Conservation (phyloP, 2,329 filamentous ascomycete genomes). For the Penicillium griseofulvum region DNA sequence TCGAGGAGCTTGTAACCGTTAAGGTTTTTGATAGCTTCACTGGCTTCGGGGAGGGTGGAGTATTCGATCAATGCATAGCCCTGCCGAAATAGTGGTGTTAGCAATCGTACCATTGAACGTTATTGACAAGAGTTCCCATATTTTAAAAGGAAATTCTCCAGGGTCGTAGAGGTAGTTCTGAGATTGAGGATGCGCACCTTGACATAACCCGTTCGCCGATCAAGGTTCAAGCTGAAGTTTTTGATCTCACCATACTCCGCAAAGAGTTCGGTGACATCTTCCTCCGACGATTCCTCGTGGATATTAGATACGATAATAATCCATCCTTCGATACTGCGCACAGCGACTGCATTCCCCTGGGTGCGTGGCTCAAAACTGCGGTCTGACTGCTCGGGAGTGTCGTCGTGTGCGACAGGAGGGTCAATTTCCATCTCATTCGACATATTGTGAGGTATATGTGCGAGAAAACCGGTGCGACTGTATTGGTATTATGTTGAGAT, state of each 20-base stretch:
- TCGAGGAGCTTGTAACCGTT: constrained; percentile 62
- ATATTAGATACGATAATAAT: constrained; percentile 68
- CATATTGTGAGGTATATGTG: constrained; percentile 43
- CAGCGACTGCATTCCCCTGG: constrained; percentile 51
- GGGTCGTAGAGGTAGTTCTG: neutral
- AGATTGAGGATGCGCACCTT: constrained; percentile 50
- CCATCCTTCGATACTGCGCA: constrained; percentile 68
- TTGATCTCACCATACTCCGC: constrained; percentile 66
- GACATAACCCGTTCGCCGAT: constrained; percentile 65
- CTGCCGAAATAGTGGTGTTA: constrained; percentile 38
- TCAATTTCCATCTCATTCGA: constrained; percentile 49
- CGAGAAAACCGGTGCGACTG: constrained; percentile 49
- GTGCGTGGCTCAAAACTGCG: constrained; percentile 44
- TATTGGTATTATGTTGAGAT: constrained; percentile 49
- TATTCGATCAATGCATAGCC: constrained; percentile 68
- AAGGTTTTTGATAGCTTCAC: constrained; percentile 60
- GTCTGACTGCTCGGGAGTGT: constrained; percentile 29
- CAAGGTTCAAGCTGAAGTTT: constrained; percentile 65
- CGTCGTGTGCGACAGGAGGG: constrained; percentile 36
- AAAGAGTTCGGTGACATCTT: constrained; percentile 65
- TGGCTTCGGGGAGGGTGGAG: constrained; percentile 61
- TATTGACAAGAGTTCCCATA: neutral
- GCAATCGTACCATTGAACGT: neutral
- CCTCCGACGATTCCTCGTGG: constrained; percentile 66
- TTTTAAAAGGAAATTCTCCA: neutral